These are phyloP conservation scores for Flaveria linearis DNA, from an alignment of 129 eudicot genomes.

Conservation along the genomic window DNA sequence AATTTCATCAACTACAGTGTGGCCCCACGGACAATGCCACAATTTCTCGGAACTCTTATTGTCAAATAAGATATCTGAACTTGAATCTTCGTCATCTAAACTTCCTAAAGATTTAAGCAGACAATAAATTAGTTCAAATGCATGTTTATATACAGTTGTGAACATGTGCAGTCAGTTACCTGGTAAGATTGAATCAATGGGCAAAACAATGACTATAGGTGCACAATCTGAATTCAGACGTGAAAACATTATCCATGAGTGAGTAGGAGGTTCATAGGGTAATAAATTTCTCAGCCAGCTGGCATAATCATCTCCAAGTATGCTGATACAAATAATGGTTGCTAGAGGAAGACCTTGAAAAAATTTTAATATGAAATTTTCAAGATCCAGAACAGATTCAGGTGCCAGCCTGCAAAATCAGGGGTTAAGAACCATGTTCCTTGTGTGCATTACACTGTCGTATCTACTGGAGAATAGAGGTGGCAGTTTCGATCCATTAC, in stretches of 20 bases:
- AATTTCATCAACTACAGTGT: constrained; percentile 68
- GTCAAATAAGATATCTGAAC: constrained; percentile 37
- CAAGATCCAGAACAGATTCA: constrained; percentile 45
- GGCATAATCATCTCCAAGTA: constrained; percentile 59
- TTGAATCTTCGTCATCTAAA: constrained; percentile 51
- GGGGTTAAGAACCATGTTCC: constrained; percentile 20
- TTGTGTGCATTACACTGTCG: background rate
- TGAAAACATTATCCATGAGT: constrained; percentile 73
- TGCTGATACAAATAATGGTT: constrained; percentile 68
- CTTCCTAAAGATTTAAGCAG: constrained; percentile 34
- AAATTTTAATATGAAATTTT: constrained; percentile 45
- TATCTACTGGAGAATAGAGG: background rate
- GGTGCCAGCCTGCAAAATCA: constrained; percentile 57
- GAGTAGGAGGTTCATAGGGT: constrained; percentile 34
- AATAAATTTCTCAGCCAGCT: constrained; percentile 52
- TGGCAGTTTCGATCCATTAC: background rate
- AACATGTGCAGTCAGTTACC: constrained; percentile 47
- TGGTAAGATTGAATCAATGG: constrained; percentile 45
- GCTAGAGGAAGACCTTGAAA: constrained; percentile 59
- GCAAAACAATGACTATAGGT: constrained; percentile 66
- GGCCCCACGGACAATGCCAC: constrained; percentile 95
- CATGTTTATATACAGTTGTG: background rate
- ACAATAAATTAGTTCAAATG: constrained; percentile 26
- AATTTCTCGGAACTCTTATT: constrained; percentile 36
- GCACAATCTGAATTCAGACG: constrained; percentile 62